phyloP scores from a whole-genome alignment of 441 rosid species.

The Corymbia citriodora region DNA sequence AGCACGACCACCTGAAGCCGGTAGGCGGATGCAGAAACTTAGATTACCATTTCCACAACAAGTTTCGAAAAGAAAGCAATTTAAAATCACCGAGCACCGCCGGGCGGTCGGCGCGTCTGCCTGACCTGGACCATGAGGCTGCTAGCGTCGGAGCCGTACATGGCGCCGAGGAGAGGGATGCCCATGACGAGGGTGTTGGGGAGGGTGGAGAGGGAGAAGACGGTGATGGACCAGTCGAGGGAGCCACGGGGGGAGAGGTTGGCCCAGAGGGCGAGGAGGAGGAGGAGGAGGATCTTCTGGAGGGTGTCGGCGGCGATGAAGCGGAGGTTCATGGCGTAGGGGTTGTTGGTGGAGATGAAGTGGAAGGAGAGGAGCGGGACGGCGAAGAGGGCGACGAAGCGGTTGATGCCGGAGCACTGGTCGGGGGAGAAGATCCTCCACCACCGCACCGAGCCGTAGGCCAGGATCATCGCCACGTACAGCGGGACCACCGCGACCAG shows the following conservation, averaged over 20 bases:
- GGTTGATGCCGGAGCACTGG: conserved; percentile 71
- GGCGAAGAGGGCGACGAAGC: conserved; percentile 61
- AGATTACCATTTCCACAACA: background rate
- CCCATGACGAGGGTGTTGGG: conserved; percentile 75
- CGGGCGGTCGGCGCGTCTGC: background rate
- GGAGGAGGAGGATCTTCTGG: conserved; percentile 50
- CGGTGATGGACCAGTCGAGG: conserved; percentile 61
- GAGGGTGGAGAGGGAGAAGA: conserved; percentile 51
- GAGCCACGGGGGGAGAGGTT: conserved; percentile 40
- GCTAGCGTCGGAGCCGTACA: conserved; percentile 52
- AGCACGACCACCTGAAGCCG: conserved; percentile 31
- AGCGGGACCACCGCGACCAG: conserved; percentile 64
- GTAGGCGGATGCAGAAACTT: background rate
- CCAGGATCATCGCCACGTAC: conserved; percentile 74
- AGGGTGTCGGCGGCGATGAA: conserved; percentile 70
- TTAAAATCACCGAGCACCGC: background rate
- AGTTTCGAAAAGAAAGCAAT: background rate
- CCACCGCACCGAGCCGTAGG: conserved; percentile 73
- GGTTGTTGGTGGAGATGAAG: conserved; percentile 58
- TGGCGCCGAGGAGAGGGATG: conserved; percentile 57
- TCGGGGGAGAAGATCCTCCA: conserved; percentile 67
- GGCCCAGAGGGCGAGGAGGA: conserved; percentile 41
- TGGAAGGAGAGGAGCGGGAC: conserved; percentile 69
- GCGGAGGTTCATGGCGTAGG: conserved; percentile 55
- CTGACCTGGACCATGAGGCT: conserved; percentile 58